Evolutionary conservation across 2,329 filamentous ascomycete species (phyloP).

Genomic region (Gliomastix tumulicola): DNA sequence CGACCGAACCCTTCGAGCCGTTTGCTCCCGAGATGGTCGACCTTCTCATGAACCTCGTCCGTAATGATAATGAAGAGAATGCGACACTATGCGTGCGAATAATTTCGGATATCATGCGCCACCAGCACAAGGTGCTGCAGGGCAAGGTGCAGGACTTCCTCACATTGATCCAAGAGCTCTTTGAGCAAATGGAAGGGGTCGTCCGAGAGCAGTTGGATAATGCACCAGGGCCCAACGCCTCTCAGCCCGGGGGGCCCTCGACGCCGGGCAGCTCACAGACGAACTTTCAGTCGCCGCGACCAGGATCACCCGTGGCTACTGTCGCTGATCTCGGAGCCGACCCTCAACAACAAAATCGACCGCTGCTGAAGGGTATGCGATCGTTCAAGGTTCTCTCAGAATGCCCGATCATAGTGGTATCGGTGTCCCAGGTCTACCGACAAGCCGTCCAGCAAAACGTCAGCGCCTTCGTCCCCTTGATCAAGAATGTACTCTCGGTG

Average conservation of each 20-base stretch:
- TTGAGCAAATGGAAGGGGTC: slow-evolving; percentile 88
- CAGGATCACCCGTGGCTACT: slow-evolving; percentile 81
- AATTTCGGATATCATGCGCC: slow-evolving; percentile 91
- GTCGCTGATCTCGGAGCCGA: slow-evolving; percentile 76
- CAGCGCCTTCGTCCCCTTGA: slow-evolving; percentile 84
- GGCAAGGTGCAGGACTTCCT: slow-evolving; percentile 85
- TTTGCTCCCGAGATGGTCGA: slow-evolving; percentile 87
- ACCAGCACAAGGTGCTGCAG: slow-evolving; percentile 74
- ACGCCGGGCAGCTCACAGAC: slow-evolving; percentile 59
- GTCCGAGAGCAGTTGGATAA: slow-evolving; percentile 94
- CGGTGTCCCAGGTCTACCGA: slow-evolving; percentile 91
- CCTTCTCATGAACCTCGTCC: slow-evolving; percentile 79
- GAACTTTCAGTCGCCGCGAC: slow-evolving; percentile 80
- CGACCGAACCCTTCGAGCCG: slow-evolving; percentile 75
- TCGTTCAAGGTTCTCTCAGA: slow-evolving; percentile 98
- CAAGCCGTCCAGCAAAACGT: slow-evolving; percentile 76
- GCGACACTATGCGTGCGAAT: slow-evolving; percentile 98
- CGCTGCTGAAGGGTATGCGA: slow-evolving; percentile 87
- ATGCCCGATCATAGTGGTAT: slow-evolving; percentile 97
- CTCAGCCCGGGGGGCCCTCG: slow-evolving; percentile 48
- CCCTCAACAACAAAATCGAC: slow-evolving; percentile 71
- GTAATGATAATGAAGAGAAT: slow-evolving; percentile 96
- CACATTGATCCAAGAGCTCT: slow-evolving; percentile 88
- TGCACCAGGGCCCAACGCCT: slow-evolving; percentile 34
- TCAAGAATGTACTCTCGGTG: slow-evolving; percentile 80